Conservation (phyloP, 768 basidiomycete species). For the Boletus tylopilopsis region DNA sequence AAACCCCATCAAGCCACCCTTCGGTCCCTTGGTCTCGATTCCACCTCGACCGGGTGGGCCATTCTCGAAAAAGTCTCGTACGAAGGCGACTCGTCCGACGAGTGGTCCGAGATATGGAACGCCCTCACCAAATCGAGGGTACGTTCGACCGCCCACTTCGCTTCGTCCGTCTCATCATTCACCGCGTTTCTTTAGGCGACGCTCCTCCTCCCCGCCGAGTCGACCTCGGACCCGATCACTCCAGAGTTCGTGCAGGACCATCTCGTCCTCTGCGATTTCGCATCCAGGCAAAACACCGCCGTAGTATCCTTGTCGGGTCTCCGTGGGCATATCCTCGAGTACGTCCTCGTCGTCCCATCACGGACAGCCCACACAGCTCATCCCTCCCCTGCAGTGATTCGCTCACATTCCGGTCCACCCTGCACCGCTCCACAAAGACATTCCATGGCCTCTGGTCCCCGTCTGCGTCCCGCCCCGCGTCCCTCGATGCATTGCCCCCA, state of each 20-base stretch:
- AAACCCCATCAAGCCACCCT: slow-evolving; percentile 71
- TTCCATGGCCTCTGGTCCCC: slow-evolving; percentile 37
- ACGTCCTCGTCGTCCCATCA: slow-evolving; percentile 29
- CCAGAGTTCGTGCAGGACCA: slow-evolving; percentile 83
- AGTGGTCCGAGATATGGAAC: slow-evolving; percentile 71
- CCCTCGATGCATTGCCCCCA: slow-evolving; percentile 49
- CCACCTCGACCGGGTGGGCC: slow-evolving; percentile 66
- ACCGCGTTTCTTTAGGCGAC: slow-evolving; percentile 71
- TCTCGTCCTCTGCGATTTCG: slow-evolving; percentile 59
- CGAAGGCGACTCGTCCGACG: slow-evolving; percentile 46
- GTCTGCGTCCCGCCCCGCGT: slow-evolving; percentile 33
- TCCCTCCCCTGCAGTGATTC: slow-evolving; percentile 28
- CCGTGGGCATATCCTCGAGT: slow-evolving; percentile 66
- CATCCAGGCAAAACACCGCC: slow-evolving; percentile 42
- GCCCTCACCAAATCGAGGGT: slow-evolving; percentile 67
- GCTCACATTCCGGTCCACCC: slow-evolving; percentile 42
- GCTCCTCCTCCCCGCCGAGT: slow-evolving; percentile 72
- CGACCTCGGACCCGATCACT: slow-evolving; percentile 51
- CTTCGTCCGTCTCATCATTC: neutral
- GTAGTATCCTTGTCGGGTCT: slow-evolving; percentile 83
- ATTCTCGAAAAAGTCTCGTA: slow-evolving; percentile 69
- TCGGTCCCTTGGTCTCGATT: slow-evolving; percentile 64
- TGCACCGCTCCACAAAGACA: slow-evolving; percentile 38
- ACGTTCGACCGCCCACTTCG: slow-evolving; percentile 16
- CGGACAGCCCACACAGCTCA: slow-evolving; percentile 30